Base-by-base conservation (phyloP, 1,139 yeast species). In the Protomyces arabidopsidicola region DNA sequence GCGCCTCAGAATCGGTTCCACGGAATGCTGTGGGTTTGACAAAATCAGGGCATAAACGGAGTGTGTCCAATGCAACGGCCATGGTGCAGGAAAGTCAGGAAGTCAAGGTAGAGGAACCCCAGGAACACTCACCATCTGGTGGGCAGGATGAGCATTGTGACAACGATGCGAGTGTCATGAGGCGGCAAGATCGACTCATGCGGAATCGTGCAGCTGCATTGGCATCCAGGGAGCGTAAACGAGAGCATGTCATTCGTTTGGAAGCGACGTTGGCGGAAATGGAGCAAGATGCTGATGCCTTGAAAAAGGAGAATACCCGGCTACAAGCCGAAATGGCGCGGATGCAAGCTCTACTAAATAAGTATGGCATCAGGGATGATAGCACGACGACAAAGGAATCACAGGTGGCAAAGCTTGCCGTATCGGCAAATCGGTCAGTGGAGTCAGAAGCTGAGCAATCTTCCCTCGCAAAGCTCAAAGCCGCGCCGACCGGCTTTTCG, bases 191-290 rank as follows among this genome's bases (percentile, higher is more conserved):
- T 36, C 53, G 63, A 2, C 58, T 60, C 12, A 53, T 60, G 58
- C 58, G 63, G 20, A 60, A 60, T 38, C 63, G 63, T 34, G 63
- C 63, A 3, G 63, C 63, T 14, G 63, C 63, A 2, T 38, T 60
- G 10, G 63, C 63, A 3, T 51, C 57, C 10, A 53, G 63, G 9
- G 63, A 60, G 42, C 58, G 63, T 14, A 60, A 60, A 27, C 53
- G 63, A 12, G 63, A 60, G 39, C 58, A 60, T 48, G 63, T 60
- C 53, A 45, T 36, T 53, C 45, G 58, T 10, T 48, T 60, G 22
- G 63, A 60, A n/a, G 34, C 54, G 22, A 39, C 58, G 4, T 56
- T 60, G 22, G 14, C 12, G 3, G 58, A 60, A 9, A 51, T 60
- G 45, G 63, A 60, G 38, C 38, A 16, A n/a, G 63, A 45, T 6